Base-by-base conservation (phyloP, 2,329 filamentous ascomycete species). In the Epichloe festucae region DNA sequence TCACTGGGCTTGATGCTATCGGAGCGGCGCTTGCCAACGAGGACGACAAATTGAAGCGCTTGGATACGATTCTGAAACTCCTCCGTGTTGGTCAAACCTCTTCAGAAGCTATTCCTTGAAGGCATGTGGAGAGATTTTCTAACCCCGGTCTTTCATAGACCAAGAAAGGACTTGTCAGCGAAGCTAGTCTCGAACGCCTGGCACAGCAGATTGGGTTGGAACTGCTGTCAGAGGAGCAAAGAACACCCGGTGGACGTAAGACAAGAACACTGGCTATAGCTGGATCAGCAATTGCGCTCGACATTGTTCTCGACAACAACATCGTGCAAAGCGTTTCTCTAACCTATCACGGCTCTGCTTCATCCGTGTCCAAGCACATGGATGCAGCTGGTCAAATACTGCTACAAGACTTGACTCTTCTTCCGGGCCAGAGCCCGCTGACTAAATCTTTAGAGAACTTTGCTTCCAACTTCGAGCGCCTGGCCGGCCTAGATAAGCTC, bases 381-480 rank as follows among this genome's bases (percentile, higher is more conserved):
- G 76, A 74, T 21, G 74, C 76, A 19, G 85, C 84, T 2, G 79
- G 78, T 10, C 73, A 77, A 49, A 84, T 91, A 8, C 70, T 93
- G 5, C 70, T 82, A 23, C 68, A 74, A 14, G 82, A 88, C 62
- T 70, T 93, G 34, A 75, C 75, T 52, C 75, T 85, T 4, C 68
- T 67, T 1, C 74, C 77, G 0, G 73, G 73, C 11, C 77, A 85
- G 58, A 80, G 78, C 56, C 77, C 82, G 21, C 70, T 89, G 54
- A 87, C 84, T 45, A 85, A 87, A 60, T 81, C 75, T 8, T 70
- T 93, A 31, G 82, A 85, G 54, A 71, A 72, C 12, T 93, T 93
- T 60, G 79, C 84, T 0, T 72, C 72, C 35, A 90, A 90, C 61
- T 72, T 94, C 38, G 81, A 86, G 59, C 76, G 78, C 38, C 69